These are phyloP conservation scores for Austroboletus eburneus DNA, from an alignment of 768 basidiomycete species.

Conservation along the genomic window DNA sequence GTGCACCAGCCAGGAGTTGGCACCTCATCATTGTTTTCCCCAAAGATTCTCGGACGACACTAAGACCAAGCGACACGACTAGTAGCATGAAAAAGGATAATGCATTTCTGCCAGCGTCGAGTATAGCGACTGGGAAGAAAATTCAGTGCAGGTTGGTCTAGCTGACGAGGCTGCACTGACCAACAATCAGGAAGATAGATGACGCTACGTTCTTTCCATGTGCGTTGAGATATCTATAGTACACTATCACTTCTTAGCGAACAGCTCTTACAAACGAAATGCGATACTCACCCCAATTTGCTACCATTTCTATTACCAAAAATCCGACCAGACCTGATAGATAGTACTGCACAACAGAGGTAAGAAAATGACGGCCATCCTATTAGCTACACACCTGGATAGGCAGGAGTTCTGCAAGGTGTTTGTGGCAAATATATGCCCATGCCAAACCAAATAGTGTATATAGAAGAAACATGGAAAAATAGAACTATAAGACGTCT, in stretches of 20 bases:
- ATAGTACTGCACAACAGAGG: constrained; percentile 59
- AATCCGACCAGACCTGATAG: constrained; percentile 83
- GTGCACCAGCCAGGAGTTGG: constrained; percentile 73
- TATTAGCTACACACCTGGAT: constrained; percentile 58
- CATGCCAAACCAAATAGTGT: constrained; percentile 61
- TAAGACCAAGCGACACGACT: constrained; percentile 87
- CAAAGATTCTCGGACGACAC: constrained; percentile 86
- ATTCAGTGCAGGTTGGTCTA: neutral
- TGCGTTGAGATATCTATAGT: constrained; percentile 92
- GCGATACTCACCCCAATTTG: constrained; percentile 66
- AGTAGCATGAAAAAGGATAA: constrained; percentile 94
- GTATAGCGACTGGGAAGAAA: constrained; percentile 67
- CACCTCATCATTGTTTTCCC: constrained; percentile 83
- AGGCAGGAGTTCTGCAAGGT: constrained; percentile 79
- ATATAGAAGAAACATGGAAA: constrained; percentile 81
- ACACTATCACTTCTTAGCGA: constrained; percentile 44
- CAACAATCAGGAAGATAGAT: constrained; percentile 89
- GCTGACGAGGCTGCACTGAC: constrained; percentile 38
- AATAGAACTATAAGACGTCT: constrained; percentile 65
- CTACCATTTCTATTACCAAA: constrained; percentile 91
- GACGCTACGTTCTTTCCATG: constrained; percentile 72
- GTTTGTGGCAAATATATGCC: constrained; percentile 80
- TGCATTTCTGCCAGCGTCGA: constrained; percentile 93
- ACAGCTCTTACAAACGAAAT: neutral
- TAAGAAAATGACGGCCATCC: neutral